Evolutionary conservation across 768 basidiomycete species (phyloP), one percentile per base, ranked within the genome.

Genomic region (Russula earlei): DNA sequence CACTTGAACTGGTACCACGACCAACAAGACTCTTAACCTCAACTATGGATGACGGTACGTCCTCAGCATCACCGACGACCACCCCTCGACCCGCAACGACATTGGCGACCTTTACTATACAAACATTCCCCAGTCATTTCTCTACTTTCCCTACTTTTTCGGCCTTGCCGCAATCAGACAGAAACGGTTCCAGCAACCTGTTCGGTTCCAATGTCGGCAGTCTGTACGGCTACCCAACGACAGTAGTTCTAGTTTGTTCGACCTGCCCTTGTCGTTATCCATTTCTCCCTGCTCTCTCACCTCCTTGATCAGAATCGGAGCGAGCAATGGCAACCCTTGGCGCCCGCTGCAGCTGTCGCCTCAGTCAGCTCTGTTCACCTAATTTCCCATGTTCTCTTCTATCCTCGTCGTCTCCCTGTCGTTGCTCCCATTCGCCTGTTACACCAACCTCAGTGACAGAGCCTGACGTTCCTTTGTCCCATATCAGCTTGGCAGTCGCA

Each of bases 401-500:
- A 53, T 59, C 65, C 60, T 67, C 60, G 59, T 67, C 63, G 59
- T 64, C 62, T 66, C 69, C 67, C 63, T 47, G 19, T 52, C 58
- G 14, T 59, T 52, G 40, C 51, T 58, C 59, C 61, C 51, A 49
- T 60, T 60, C 61, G 40, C 59, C 59, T 62, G 44, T 56, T 47
- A 29, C 58, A 42, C 48, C 59, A 33, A 24, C 61, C 62, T 43
- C 60, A 64, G 62, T 66, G 49, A 67, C 72, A 66, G 65, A 68
- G 72, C 67, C 76, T 79, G 69, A 76, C 68, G 49, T 68, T 67
- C 72, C 66, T 69, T 70, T 68, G 66, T 67, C 67, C 61, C 64
- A 70, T 62, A 69, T 68, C 81, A 87, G 87, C 87, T 66, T 88
- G 86, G 87, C 85, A 87, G 73, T 79, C 83, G 34, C 84, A 85